phyloP scores from a whole-genome alignment of 2,329 filamentous ascomycete genomes.

The Metarhizium robertsii region DNA sequence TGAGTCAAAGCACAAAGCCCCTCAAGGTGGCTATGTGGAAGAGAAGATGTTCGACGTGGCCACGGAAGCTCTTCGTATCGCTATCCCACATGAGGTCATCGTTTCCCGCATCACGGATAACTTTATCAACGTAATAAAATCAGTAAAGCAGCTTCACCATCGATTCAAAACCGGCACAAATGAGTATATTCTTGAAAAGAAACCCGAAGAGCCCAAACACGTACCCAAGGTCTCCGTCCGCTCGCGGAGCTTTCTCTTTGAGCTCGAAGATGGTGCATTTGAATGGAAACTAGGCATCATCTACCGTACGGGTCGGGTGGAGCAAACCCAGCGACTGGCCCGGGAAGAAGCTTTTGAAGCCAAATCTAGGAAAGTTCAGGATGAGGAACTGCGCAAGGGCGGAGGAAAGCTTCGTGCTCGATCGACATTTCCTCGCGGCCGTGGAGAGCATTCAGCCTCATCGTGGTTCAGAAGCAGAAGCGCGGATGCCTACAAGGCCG shows the following conservation, averaged over 20 bases:
- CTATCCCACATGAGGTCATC: slow-evolving; percentile 83
- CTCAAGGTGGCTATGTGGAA: slow-evolving; percentile 47
- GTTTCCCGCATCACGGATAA: slow-evolving; percentile 93
- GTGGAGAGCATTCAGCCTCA: slow-evolving; percentile 18
- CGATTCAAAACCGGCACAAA: slow-evolving; percentile 81
- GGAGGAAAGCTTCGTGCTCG: slow-evolving; percentile 44
- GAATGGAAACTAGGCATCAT: slow-evolving; percentile 97
- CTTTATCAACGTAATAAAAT: slow-evolving; percentile 77
- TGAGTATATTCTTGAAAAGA: slow-evolving; percentile 80
- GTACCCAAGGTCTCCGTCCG: slow-evolving; percentile 81
- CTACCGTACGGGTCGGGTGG: slow-evolving; percentile 77
- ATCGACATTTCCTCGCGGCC: slow-evolving; percentile 35
- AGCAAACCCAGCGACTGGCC: slow-evolving; percentile 83
- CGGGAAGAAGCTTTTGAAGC: slow-evolving; percentile 82
- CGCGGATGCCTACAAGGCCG: slow-evolving; percentile 32
- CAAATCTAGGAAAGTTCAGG: slow-evolving; percentile 76
- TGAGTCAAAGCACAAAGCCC: slow-evolving; percentile 61
- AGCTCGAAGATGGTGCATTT: slow-evolving; percentile 91
- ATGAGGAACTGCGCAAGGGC: slow-evolving; percentile 53
- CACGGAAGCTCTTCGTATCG: slow-evolving; percentile 77
- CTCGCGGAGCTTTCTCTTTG: slow-evolving; percentile 74
- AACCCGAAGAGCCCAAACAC: slow-evolving; percentile 73
- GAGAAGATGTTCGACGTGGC: slow-evolving; percentile 79
- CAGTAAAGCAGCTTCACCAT: slow-evolving; percentile 83
- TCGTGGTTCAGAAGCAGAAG: slow-evolving; percentile 45